Base-by-base conservation (phyloP, 2,329 filamentous ascomycete genomes). In the Fusarium compactum region DNA sequence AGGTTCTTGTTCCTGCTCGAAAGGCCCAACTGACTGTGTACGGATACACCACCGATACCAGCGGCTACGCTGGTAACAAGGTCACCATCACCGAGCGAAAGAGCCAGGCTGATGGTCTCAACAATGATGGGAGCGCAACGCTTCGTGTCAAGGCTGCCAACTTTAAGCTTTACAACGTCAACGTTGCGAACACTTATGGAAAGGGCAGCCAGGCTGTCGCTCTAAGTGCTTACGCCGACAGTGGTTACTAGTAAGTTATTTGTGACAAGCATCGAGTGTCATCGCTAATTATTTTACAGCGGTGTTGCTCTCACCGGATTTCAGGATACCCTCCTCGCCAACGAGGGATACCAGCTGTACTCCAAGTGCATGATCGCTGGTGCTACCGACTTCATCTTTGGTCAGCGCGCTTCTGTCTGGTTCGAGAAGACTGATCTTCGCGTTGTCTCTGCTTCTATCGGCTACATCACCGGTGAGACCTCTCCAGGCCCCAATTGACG, bases 111-210 rank as follows among this genome's bases (percentile, higher is more conserved):
- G 78, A 83, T 58, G 81, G 81, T 1, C 68, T 82, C 43, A 84
- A 77, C 71, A 87, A 91, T 67, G 89, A 91, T 67, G 75, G 78
- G 62, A 89, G 82, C 2, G 83, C 79, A 3, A 84, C 83, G 0
- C 77, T 86, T 29, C 76, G 82, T 12, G 80, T 84, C 27, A 80
- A 81, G 71, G 82, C 85, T 1, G 74, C 78, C 8, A 83, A 86
- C 70, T 83, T 90, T 62, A 86, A 85, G 70, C 79, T 90, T 20
- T 91, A 91, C 80, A 91, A 91, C 69, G 81, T 91, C 76, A 88
- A 85, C 57, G 78, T 86, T 14, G 77, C 79, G 15, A 86, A 86
- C 69, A 80, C 79, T 0, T 83, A 82, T 56, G 84, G 84, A n/a
- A 63, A 81, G 66, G 83, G 83, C 1, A 81, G 78, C 59, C 84